Percentiles rank a stretch among this genome's conserved stretches.
These are phyloP conservation scores for Yarrowia sp. DNA, from an alignment of 805 yeast genomes.

Conservation along the genomic window DNA sequence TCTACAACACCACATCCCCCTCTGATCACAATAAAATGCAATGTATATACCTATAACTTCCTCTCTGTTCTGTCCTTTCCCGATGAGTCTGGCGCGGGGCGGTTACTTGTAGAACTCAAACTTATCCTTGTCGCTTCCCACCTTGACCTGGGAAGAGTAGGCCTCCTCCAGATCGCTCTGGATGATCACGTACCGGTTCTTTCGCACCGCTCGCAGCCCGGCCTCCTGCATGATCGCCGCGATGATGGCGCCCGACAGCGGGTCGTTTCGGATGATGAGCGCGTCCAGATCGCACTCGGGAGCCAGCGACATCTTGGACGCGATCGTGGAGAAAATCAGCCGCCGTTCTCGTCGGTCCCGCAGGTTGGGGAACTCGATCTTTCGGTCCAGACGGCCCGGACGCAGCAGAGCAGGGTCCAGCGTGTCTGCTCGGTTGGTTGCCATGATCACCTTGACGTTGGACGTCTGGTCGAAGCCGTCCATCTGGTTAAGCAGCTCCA, in stretches of 20 bases:
- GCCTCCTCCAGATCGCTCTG: conserved; percentile 98
- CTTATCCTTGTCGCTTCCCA: conserved; percentile 94
- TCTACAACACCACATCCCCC: too few relatives aligned
- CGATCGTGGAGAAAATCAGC: conserved; percentile 92
- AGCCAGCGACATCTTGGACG: conserved; percentile 95
- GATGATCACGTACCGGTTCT: conserved; percentile 94
- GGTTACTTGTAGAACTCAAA: conserved; percentile 91
- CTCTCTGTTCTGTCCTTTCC: background rate
- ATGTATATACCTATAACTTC: conserved; percentile 22
- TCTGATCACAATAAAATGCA: conserved; percentile 4
- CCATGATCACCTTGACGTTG: conserved; percentile 98
- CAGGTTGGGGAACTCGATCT: conserved; percentile 95
- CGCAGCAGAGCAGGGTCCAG: conserved; percentile 97
- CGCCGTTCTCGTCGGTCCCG: conserved; percentile 98
- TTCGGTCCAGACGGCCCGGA: conserved; percentile 98
- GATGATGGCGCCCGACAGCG: conserved; percentile 92
- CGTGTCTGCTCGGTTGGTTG: conserved; percentile 99
- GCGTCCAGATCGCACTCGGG: conserved; percentile 98
- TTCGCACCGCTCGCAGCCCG: conserved; percentile 97
- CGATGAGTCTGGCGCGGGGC: too few relatives aligned
- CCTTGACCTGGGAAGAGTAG: conserved; percentile 93
- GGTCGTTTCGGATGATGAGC: conserved; percentile 92
- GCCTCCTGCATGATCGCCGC: conserved; percentile 99
- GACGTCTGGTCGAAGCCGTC: conserved; percentile 98
- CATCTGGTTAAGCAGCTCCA: conserved; percentile 97